These are phyloP conservation scores for Mariannaea sp. DNA, from an alignment of 2,329 filamentous ascomycete genomes.

Conservation along the genomic window DNA sequence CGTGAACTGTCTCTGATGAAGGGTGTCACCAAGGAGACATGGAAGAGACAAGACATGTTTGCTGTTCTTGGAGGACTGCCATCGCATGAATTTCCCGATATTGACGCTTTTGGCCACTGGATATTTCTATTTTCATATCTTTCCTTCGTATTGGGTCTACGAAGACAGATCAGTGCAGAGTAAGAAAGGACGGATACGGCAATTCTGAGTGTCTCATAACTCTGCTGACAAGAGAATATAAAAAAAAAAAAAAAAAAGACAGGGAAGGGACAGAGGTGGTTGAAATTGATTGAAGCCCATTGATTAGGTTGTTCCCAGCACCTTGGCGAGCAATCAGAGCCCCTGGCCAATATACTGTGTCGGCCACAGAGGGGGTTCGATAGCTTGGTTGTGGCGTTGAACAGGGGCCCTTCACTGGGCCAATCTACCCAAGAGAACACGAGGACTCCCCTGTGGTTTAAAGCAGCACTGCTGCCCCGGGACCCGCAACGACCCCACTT, in stretches of 20 bases:
- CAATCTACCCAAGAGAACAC: neutral
- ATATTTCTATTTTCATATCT: neutral
- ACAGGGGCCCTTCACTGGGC: neutral
- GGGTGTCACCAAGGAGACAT: neutral
- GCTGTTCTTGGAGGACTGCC: neutral
- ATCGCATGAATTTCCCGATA: neutral
- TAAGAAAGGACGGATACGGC: no score
- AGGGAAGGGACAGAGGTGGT: no score
- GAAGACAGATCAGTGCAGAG: no score
- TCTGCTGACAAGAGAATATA: no score
- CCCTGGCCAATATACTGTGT: no score
- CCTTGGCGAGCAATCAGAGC: no score
- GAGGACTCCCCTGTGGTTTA: conserved; percentile 10
- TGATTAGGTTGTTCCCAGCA: no score
- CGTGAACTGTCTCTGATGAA: neutral
- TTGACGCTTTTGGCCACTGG: neutral
- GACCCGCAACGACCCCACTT: conserved; percentile 29
- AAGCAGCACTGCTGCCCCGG: conserved; percentile 23
- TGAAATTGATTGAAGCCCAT: no score
- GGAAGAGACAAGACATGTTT: neutral
- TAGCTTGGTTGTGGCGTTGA: neutral
- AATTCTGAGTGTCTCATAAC: no score
- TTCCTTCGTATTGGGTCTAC: no score
- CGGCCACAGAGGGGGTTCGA: neutral
- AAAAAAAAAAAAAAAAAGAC: neutral